A percentile compares a stretch with the other conserved stretches of the same genome.
Conservation (phyloP, 441 rosid genomes). For the Adansonia madagascariensis region DNA sequence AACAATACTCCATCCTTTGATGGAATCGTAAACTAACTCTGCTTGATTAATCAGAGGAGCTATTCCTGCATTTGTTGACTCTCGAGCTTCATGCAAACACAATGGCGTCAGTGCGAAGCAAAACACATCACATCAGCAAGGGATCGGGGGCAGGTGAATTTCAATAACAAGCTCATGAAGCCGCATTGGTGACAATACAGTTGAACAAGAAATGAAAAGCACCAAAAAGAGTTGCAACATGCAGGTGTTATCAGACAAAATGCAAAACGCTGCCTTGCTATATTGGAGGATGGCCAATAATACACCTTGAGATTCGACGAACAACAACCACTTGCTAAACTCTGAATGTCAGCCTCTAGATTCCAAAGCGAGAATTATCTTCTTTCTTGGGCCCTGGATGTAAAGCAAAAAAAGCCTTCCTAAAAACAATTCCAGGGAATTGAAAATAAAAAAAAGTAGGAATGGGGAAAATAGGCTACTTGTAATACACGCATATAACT, state of each 20-base stretch:
- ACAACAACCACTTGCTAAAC: slow-evolving; percentile 20
- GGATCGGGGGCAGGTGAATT: neutral
- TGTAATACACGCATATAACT: neutral
- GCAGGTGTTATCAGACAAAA: slow-evolving; percentile 32
- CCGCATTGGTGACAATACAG: neutral
- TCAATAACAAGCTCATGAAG: neutral
- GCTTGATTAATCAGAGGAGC: no score
- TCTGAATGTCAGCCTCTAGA: slow-evolving; percentile 51
- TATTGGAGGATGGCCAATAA: slow-evolving; percentile 23
- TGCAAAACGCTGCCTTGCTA: slow-evolving; percentile 35
- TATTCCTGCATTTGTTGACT: no score
- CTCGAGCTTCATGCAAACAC: no score
- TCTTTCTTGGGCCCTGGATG: slow-evolving; percentile 96
- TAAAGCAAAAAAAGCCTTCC: slow-evolving; percentile 16
- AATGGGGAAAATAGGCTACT: neutral
- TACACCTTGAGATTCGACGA: slow-evolving; percentile 19
- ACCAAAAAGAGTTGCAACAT: slow-evolving; percentile 24
- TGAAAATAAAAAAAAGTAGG: neutral
- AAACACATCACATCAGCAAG: no score
- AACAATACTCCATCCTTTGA: neutral
- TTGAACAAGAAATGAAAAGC: neutral
- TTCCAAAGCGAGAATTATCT: slow-evolving; percentile 85
- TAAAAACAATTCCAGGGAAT: neutral
- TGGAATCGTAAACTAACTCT: neutral
- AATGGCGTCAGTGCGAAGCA: no score